Conservation (phyloP, 495 filamentous ascomycete species). For the Parachaetomium inaequale region DNA sequence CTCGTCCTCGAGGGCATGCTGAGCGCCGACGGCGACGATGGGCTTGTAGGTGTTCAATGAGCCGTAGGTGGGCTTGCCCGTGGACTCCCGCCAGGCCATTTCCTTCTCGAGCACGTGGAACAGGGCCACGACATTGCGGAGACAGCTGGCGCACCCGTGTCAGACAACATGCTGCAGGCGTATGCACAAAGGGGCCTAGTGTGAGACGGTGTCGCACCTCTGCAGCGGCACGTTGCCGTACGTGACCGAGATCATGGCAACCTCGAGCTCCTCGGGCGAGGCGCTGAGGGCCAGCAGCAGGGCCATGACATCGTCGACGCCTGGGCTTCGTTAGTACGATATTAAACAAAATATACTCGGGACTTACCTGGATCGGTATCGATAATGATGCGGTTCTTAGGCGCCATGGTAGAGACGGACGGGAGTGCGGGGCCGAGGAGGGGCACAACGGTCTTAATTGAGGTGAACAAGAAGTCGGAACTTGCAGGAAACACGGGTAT, state of each 20-base stretch:
- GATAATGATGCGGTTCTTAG: slow-evolving; percentile 77
- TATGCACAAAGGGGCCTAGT: neutral
- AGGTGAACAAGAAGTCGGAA: neutral
- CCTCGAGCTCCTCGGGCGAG: slow-evolving; percentile 77
- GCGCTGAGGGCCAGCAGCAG: slow-evolving; percentile 78
- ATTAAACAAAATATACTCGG: neutral
- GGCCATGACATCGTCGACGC: slow-evolving; percentile 89
- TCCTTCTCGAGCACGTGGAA: slow-evolving; percentile 93
- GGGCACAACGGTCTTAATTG: slow-evolving; percentile 6
- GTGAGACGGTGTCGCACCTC: slow-evolving; percentile 40
- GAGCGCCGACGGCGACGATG: slow-evolving; percentile 79
- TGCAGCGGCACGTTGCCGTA: slow-evolving; percentile 89
- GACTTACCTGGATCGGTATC: slow-evolving; percentile 78
- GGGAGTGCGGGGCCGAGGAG: slow-evolving; percentile 12
- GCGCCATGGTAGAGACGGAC: slow-evolving; percentile 42
- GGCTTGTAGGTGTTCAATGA: slow-evolving; percentile 67
- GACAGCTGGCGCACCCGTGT: slow-evolving; percentile 55
- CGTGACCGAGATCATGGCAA: slow-evolving; percentile 83
- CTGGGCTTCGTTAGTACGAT: slow-evolving; percentile 40
- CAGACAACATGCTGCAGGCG: slow-evolving; percentile 1
- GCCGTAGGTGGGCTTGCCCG: slow-evolving; percentile 65
- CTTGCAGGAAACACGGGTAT: neutral
- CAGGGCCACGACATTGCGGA: slow-evolving; percentile 84
- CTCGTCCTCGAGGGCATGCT: slow-evolving; percentile 80
- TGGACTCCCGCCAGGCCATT: slow-evolving; percentile 70